A percentile compares a stretch with the other conserved stretches of the same genome.
phyloP scores from a whole-genome alignment of 805 yeast species.

The Komagataella ulmi region DNA sequence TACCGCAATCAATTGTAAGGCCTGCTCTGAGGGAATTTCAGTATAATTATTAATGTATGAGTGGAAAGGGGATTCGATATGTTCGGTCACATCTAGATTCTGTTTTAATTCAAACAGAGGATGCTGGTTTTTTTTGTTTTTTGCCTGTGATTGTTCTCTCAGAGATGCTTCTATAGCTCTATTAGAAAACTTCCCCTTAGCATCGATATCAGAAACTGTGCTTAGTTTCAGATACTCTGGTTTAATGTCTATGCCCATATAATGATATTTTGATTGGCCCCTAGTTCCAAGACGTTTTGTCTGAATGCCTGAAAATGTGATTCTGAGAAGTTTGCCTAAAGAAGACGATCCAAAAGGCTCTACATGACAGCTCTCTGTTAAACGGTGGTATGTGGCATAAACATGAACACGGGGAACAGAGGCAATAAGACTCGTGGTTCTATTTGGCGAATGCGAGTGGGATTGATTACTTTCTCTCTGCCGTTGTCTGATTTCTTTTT shows the following conservation, averaged over 20 bases:
- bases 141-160: neutral
- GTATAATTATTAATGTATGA: neutral
- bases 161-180: neutral
- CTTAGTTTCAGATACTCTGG: neutral
- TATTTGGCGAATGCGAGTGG: conserved; percentile 4
- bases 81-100: neutral
- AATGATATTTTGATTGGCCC: conserved; percentile 72
- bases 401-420: conserved; percentile 8
- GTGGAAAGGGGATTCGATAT: neutral
- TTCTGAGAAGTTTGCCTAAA: conserved; percentile 58
- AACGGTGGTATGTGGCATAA: conserved; percentile 10
- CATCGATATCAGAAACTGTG: neutral
- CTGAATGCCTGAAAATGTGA: conserved; percentile 48
- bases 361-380: conserved; percentile 11
- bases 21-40: neutral
- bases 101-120: neutral
- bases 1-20: neutral
- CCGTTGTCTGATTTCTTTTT: neutral
- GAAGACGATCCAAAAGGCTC: conserved; percentile 60
- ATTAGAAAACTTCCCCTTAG: neutral
- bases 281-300: conserved; percentile 71
- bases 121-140: neutral
- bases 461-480: conserved; percentile 4
- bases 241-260: conserved; percentile 44
- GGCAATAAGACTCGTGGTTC: conserved; percentile 1